phyloP scores from a whole-genome alignment of 805 yeast species.

The baker's yeast (Saccharomyces cerevisiae) region DNA sequence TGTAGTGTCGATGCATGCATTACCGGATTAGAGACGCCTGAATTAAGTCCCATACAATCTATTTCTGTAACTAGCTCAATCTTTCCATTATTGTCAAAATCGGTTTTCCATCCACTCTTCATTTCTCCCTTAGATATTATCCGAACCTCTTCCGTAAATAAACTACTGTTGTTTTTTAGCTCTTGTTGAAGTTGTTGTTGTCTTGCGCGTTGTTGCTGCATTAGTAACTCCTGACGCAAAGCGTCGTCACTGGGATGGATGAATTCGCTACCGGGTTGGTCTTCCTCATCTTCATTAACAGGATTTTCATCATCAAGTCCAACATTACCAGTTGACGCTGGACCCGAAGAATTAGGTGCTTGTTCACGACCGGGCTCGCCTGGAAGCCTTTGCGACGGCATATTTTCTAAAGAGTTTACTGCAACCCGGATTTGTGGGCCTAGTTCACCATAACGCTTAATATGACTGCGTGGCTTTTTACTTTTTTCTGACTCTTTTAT shows the following conservation, averaged over 20 bases:
- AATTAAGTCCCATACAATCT: constrained; percentile 48
- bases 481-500: constrained; percentile 35
- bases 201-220: constrained; percentile 27
- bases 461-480: constrained; percentile 19
- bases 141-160: constrained; percentile 66
- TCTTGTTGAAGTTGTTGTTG: constrained; percentile 28
- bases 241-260: constrained; percentile 33
- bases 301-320: constrained; percentile 15
- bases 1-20: constrained; percentile 38
- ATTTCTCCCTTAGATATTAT: constrained; percentile 72
- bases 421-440: constrained; percentile 33
- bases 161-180: constrained; percentile 30
- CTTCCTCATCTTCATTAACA: constrained; percentile 29
- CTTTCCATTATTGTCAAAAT: constrained; percentile 67
- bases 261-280: constrained; percentile 20
- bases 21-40: constrained; percentile 42
- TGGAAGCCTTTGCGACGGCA: constrained; percentile 11
- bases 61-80: constrained; percentile 74
- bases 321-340: neutral
- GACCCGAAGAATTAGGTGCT: neutral
- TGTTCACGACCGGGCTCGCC: neutral
- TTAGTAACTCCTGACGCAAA: constrained; percentile 27
- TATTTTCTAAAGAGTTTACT: constrained; percentile 28
- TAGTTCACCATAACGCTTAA: constrained; percentile 33
- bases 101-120: constrained; percentile 93